Evolutionary conservation across 1,139 yeast species (phyloP).

Genomic region (Suhomyces anneliseae): DNA sequence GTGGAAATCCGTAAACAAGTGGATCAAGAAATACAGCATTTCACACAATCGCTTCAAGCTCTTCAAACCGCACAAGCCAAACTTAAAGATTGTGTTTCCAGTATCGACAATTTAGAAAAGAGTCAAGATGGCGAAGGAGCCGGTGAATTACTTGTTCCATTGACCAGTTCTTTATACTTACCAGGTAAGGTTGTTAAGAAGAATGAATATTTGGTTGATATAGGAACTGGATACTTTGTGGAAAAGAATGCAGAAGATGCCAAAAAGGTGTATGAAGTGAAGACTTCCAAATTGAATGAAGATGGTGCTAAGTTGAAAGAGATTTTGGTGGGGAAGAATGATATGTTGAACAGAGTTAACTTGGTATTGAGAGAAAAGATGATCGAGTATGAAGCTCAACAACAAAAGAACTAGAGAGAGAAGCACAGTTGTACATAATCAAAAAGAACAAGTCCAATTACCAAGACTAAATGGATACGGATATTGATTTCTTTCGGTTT

Average conservation of each 20-base stretch:
- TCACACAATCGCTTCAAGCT: conserved; percentile 81
- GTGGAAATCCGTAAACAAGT: conserved; percentile 80
- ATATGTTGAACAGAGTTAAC: conserved; percentile 52
- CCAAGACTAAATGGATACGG: no score
- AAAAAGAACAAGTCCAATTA: no score
- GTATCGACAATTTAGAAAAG: conserved; percentile 59
- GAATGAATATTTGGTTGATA: conserved; percentile 80
- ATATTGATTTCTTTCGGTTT: not conserved
- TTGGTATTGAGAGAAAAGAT: conserved; percentile 49
- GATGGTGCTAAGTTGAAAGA: conserved; percentile 75
- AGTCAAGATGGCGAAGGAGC: conserved; percentile 33
- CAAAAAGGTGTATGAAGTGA: conserved; percentile 66
- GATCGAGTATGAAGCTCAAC: conserved; percentile 43
- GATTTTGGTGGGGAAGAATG: conserved; percentile 67
- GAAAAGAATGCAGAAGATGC: conserved; percentile 76
- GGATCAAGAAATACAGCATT: conserved; percentile 83
- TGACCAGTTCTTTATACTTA: conserved; percentile 84
- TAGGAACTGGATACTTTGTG: conserved; percentile 94
- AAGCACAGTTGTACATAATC: not conserved
- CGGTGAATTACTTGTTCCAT: conserved; percentile 72
- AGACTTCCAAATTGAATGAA: conserved; percentile 68
- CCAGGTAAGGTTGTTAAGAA: conserved; percentile 73
- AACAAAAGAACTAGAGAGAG: conserved; percentile 11
- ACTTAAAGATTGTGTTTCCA: conserved; percentile 76
- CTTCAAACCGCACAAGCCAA: conserved; percentile 80